phyloP scores from a whole-genome alignment of 1,139 yeast genomes.

The Hemisphaericaspora subhashii region DNA sequence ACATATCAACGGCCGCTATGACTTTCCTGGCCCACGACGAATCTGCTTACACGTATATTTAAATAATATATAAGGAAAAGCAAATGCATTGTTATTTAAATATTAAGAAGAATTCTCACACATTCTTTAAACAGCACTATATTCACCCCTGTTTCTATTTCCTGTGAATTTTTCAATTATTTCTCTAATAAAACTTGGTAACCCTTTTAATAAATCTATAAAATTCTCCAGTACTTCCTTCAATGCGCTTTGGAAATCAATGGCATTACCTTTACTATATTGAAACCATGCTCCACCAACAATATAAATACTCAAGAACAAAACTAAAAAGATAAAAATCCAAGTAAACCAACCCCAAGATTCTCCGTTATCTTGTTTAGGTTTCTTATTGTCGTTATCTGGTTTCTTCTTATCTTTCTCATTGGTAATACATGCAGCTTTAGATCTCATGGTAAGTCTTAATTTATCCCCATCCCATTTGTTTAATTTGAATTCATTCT shows the following conservation, averaged over 20 bases:
- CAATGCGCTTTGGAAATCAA: conserved; percentile 52
- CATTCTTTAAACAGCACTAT: conserved; percentile 70
- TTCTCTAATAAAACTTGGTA: conserved; percentile 74
- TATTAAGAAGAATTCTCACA: background rate
- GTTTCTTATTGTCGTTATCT: conserved; percentile 20
- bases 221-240: conserved; percentile 75
- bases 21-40: no score
- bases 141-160: conserved; percentile 74
- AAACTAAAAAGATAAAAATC: conserved; percentile 65
- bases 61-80: background rate
- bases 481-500: conserved; percentile 31
- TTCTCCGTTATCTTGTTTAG: conserved; percentile 37
- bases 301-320: conserved; percentile 69
- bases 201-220: conserved; percentile 55
- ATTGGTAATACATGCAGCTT: conserved; percentile 41
- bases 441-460: conserved; percentile 27
- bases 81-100: background rate
- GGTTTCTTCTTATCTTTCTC: conserved; percentile 23
- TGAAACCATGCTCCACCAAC: conserved; percentile 82
- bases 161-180: conserved; percentile 71
- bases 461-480: conserved; percentile 34
- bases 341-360: conserved; percentile 81
- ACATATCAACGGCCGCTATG: no score
- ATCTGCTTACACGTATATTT: background rate
- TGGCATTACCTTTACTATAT: conserved; percentile 52